Evolutionary conservation across 2,329 filamentous ascomycete species (phyloP), one percentile per base, ranked within the genome.

Genomic region (Zasmidium cellare): DNA sequence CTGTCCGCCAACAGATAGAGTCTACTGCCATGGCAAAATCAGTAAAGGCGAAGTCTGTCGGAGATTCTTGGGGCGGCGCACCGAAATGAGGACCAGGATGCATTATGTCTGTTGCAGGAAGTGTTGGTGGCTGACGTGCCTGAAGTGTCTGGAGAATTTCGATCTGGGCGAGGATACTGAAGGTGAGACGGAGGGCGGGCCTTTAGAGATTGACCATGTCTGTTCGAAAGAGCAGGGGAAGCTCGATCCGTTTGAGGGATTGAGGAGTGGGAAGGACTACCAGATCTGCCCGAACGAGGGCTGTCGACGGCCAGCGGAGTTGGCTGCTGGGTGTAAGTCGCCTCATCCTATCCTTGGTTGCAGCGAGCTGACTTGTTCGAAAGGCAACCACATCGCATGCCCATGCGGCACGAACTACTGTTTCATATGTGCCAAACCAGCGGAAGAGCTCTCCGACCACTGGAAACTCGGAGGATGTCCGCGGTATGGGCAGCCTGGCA

Each of bases 21-120:
- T 67, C 16, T 67, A 65, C 51, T 67, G 65, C 3, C 35, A 44
- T 55, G 1, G 41, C 46, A 2, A 16, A 46, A 18, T 20, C 31
- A n/a, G 31, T 28, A 14, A 23, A 9, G 5, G 28, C 55, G 35
- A 35, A 7, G 19, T 24, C 19, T 61, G 58, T 25, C 25, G 41
- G 2, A 51, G 23, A 7, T 62, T 63, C 45, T 28, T 63, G 5
- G 60, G 58, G 11, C 18, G 22, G 3, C 11, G 35, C 3, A 41
- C 6, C 35, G 35, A 46, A 41, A 6, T 46, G 28, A 7, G 44
- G 35, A 22, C n/a, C 16, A 41, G 35, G 31, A 47, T 28, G 20
- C 16, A 50, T 28, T 45, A 56, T 24, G 19, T 56, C 48, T n/a
- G 25, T 46, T 63, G 61, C 38, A 25, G 47, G 1, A 47, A 24